phyloP scores from a whole-genome alignment of 1,139 yeast genomes.

The Blastobotrys elegans region DNA sequence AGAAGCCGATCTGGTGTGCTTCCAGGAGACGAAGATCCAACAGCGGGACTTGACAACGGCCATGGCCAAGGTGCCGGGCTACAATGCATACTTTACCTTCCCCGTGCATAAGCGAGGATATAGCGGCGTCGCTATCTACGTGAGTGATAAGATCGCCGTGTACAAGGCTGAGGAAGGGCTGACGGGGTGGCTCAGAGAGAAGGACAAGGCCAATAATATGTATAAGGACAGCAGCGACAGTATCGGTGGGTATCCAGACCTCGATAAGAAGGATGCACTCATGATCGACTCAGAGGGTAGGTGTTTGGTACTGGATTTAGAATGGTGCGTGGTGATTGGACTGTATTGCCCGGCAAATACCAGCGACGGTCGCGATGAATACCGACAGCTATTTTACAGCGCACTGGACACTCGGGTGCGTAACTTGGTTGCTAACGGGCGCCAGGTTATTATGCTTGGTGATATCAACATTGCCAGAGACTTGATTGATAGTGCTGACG shows the following conservation, averaged over 20 bases:
- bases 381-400: slow-evolving; percentile 53
- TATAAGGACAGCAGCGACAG: slow-evolving; percentile 29
- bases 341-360: slow-evolving; percentile 95
- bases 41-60: slow-evolving; percentile 42
- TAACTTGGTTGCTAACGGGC: slow-evolving; percentile 39
- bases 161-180: slow-evolving; percentile 90
- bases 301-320: slow-evolving; percentile 68
- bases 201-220: slow-evolving; percentile 23
- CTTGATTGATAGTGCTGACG: slow-evolving; percentile 77
- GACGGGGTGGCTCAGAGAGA: slow-evolving; percentile 55
- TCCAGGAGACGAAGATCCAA: slow-evolving; percentile 81
- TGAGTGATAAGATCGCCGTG: slow-evolving; percentile 43
- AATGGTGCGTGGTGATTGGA: slow-evolving; percentile 56
- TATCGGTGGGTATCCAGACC: slow-evolving; percentile 72
- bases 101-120: slow-evolving; percentile 67
- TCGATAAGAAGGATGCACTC: slow-evolving; percentile 39
- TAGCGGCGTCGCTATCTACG: slow-evolving; percentile 86
- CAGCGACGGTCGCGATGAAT: slow-evolving; percentile 65
- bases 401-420: slow-evolving; percentile 57
- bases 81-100: slow-evolving; percentile 60
- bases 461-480: slow-evolving; percentile 81
- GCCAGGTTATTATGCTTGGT: slow-evolving; percentile 71
- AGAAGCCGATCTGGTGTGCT: slow-evolving; percentile 69
- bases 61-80: slow-evolving; percentile 57
- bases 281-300: slow-evolving; percentile 81